A percentile compares a stretch with the other conserved stretches of the same genome.
Evolutionary conservation across 108 stramenopile species (phyloP).

Genomic region (Fistulifera pelliculosa): DNA sequence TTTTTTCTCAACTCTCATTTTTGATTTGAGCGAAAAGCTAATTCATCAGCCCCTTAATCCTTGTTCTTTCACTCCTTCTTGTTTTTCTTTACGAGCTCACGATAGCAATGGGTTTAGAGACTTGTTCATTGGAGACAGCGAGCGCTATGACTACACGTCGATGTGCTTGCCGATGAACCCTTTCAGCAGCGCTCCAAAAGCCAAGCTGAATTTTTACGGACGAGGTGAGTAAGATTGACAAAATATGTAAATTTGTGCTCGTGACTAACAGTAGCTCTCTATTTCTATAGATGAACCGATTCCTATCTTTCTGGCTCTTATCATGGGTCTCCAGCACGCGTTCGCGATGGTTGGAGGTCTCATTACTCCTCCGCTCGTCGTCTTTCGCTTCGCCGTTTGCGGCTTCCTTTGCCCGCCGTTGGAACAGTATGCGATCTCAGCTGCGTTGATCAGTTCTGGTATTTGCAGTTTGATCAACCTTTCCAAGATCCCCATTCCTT

Average conservation of each 20-base stretch:
- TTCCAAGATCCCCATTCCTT: constrained; percentile 35
- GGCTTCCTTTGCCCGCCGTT: constrained; percentile 26
- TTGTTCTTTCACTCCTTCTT: no score
- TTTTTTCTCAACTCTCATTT: no score
- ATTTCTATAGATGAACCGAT: constrained; percentile 35
- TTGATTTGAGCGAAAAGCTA: no score
- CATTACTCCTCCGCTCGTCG: constrained; percentile 54
- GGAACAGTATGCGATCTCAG: constrained; percentile 62
- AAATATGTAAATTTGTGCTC: constrained; percentile 4
- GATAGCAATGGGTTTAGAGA: constrained; percentile 9
- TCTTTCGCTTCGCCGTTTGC: constrained; percentile 47
- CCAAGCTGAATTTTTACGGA: constrained; percentile 28
- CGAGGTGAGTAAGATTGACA: constrained; percentile 16
- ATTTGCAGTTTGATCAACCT: constrained; percentile 64
- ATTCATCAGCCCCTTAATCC: no score
- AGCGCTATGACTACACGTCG: constrained; percentile 41
- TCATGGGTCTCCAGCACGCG: constrained; percentile 69
- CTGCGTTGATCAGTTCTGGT: constrained; percentile 60
- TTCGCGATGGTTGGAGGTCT: constrained; percentile 72
- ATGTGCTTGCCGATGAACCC: constrained; percentile 52
- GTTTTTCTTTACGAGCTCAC: no score
- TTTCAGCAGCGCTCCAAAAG: constrained; percentile 16
- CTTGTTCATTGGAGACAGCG: constrained; percentile 35
- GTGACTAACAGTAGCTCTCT: neutral
- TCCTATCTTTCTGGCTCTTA: constrained; percentile 34